A percentile compares a stretch with the other conserved stretches of the same genome.
Evolutionary conservation across 2,329 filamentous ascomycete species (phyloP).

Genomic region (Diaporthe sp.): DNA sequence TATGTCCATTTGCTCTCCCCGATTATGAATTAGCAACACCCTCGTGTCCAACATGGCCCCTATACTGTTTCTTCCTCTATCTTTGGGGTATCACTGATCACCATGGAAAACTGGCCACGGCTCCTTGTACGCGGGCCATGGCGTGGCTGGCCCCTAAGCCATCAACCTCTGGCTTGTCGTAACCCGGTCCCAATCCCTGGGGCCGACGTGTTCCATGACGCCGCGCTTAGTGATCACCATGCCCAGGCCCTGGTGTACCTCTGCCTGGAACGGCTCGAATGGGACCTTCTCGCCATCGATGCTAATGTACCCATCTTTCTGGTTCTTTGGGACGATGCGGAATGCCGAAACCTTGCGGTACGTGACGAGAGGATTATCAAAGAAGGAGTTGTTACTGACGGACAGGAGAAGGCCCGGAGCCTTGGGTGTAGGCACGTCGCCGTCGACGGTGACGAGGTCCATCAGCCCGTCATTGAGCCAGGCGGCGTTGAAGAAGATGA

Average conservation of each 20-base stretch:
- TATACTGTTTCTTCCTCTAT: not conserved
- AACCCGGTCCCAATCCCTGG: slow-evolving; percentile 62
- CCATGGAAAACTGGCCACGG: not conserved
- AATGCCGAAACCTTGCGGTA: slow-evolving; percentile 93
- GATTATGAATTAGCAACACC: slow-evolving; percentile 1
- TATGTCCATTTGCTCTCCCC: not conserved
- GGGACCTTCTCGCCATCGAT: slow-evolving; percentile 92
- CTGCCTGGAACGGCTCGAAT: slow-evolving; percentile 91
- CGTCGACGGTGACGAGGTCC: slow-evolving; percentile 86
- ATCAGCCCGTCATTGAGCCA: slow-evolving; percentile 87
- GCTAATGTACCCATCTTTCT: slow-evolving; percentile 86
- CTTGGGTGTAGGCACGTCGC: slow-evolving; percentile 77
- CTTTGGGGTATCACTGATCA: slow-evolving; percentile 35
- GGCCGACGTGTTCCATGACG: slow-evolving; percentile 77
- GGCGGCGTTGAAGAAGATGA: slow-evolving; percentile 89
- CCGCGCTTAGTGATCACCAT: slow-evolving; percentile 86
- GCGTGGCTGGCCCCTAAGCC: slow-evolving; percentile 42
- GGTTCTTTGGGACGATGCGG: slow-evolving; percentile 81
- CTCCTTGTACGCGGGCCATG: not conserved
- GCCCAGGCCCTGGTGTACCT: slow-evolving; percentile 86
- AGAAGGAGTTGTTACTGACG: slow-evolving; percentile 81
- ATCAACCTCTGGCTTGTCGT: slow-evolving; percentile 47
- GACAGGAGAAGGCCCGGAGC: slow-evolving; percentile 79
- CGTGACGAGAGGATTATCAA: slow-evolving; percentile 82
- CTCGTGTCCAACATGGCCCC: not conserved